A percentile compares a stretch with the other conserved stretches of the same genome.
These are phyloP conservation scores for Fusarium albidum DNA, from an alignment of 2,329 filamentous ascomycete genomes.

Conservation along the genomic window DNA sequence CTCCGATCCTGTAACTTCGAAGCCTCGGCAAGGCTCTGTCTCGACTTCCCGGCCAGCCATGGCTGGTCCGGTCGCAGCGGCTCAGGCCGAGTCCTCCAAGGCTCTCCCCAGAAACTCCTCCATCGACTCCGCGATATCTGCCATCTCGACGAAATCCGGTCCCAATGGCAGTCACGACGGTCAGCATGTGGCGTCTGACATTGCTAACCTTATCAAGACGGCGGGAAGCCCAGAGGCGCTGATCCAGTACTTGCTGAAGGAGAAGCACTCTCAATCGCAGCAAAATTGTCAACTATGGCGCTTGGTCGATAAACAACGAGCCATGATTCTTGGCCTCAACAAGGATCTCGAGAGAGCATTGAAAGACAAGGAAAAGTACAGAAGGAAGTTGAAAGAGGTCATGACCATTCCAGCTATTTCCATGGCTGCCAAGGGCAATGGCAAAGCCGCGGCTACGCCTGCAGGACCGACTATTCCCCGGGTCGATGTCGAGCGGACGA, in stretches of 20 bases:
- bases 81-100: constrained; percentile 50
- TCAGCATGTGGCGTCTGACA: constrained; percentile 73
- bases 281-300: constrained; percentile 96
- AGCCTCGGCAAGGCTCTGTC: constrained; percentile 52
- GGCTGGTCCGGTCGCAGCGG: constrained; percentile 54
- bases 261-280: constrained; percentile 86
- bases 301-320: constrained; percentile 92
- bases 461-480: constrained; percentile 27
- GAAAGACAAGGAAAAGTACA: constrained; percentile 94
- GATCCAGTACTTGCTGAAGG: constrained; percentile 86
- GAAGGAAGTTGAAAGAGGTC: constrained; percentile 86
- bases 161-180: constrained; percentile 65
- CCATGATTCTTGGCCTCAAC: constrained; percentile 92
- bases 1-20: constrained; percentile 54
- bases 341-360: constrained; percentile 90
- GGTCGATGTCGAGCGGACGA: constrained; percentile 38
- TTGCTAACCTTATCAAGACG: constrained; percentile 79
- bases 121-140: constrained; percentile 92
- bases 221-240: constrained; percentile 91
- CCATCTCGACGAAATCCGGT: constrained; percentile 68
- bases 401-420: constrained; percentile 52
- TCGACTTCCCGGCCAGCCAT: constrained; percentile 52
- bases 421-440: constrained; percentile 34
- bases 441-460: constrained; percentile 14
- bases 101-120: constrained; percentile 77